Conservation (phyloP, 768 basidiomycete species). For the Leccinum broughii region DNA sequence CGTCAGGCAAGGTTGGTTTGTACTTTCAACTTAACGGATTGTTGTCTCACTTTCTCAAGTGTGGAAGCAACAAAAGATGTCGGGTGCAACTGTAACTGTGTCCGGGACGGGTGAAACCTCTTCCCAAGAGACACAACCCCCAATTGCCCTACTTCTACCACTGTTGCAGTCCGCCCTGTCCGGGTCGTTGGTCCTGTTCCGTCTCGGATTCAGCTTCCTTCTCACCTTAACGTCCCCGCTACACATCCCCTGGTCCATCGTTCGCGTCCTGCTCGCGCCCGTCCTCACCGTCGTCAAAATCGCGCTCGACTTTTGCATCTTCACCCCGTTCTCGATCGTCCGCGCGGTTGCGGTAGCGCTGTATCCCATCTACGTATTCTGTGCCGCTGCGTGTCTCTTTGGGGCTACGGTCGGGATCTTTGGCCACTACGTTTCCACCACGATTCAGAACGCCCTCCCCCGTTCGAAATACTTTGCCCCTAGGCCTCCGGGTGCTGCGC, state of each 20-base stretch:
- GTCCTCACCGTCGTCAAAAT: constrained; percentile 41
- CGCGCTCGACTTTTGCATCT: constrained; percentile 42
- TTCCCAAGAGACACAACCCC: constrained; percentile 14
- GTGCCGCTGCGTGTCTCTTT: constrained; percentile 54
- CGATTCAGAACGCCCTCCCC: constrained; percentile 13
- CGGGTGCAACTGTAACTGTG: constrained; percentile 1
- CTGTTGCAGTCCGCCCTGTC: constrained; percentile 13
- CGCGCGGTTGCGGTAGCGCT: constrained; percentile 43
- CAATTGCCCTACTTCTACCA: constrained; percentile 27
- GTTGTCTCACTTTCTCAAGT: background rate
- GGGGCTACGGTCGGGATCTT: constrained; percentile 47
- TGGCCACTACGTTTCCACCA: constrained; percentile 30
- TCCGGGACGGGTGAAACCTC: constrained; percentile 1
- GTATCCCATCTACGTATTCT: constrained; percentile 58
- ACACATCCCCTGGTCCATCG: constrained; percentile 25
- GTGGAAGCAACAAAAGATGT: constrained; percentile 2
- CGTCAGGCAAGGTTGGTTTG: background rate
- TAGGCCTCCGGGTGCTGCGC: constrained; percentile 3
- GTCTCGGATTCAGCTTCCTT: constrained; percentile 12
- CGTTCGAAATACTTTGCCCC: constrained; percentile 16
- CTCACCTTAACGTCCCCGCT: constrained; percentile 20
- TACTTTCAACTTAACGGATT: background rate
- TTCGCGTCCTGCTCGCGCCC: constrained; percentile 49
- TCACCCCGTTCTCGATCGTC: constrained; percentile 44
- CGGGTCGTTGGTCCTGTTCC: constrained; percentile 16